Evolutionary conservation across 108 stramenopile genomes (phyloP), one percentile per base, ranked within the genome.

Genomic region (Hondaea fermentalgiana): DNA sequence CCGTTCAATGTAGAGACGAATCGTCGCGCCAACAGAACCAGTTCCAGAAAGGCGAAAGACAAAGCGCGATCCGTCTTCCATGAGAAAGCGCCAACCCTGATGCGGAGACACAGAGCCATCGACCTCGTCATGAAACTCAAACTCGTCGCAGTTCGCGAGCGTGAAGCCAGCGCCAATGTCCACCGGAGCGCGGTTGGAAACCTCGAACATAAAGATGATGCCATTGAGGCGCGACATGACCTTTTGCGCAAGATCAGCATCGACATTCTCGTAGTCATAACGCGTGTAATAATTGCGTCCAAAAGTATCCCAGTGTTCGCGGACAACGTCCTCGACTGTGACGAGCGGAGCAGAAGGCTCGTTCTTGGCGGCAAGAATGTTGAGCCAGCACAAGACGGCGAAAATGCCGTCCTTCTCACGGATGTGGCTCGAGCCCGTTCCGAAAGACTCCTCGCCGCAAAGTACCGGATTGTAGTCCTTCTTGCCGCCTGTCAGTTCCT

Each of bases 401-500:
- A 98, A 99, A 91, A 99, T 94, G 89, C 99, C 99, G 93, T 99
- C 99, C 97, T 99, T 99, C 91, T 99, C 99, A 72, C 99, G 94
- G 44, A 99, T 94, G 94, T 99, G 99, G 91, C 98, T 95, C 8
- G 96, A 96, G 58, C 99, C 99, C 57, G 98, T 99, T 64, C 99
- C 99, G 90, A 99, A 99, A 90, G 95, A 96, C 91, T 99, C 99
- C 91, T 99, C 99, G 47, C 99, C 99, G 91, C 99, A 99, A 90
- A 99, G 96, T 91, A 99, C 97, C n/a, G 99, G 99, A 72, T 97
- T 97, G 93, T 97, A 99, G 91, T 99, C 96, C 76, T 87, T 69
- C 44, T 94, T 94, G 91, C 94, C 97, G 64, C 17, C 64, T 12
- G 64, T 69, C 60, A 97, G 92, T 25, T 90, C 96, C 92, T 97